Evolutionary conservation across 306 rosid species (phyloP), one percentile per base, ranked within the genome.

Genomic region (barrel medic (Medicago truncatula)): DNA sequence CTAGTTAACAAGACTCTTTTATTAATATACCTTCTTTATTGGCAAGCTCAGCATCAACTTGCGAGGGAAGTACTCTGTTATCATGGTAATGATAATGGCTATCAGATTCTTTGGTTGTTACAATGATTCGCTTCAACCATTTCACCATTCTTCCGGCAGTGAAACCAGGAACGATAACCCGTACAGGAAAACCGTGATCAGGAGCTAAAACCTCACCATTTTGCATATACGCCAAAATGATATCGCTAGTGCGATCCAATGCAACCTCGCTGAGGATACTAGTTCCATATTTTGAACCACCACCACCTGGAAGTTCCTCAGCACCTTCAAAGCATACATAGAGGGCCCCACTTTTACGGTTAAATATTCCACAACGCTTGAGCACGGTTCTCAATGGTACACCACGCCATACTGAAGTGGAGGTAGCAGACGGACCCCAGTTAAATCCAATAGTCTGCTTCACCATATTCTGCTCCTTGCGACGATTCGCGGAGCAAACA

Each of bases 401-500:
- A 68, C 73, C 59, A 21, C 73, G 73, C 73, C 73, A 68, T 23
- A 68, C 40, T 21, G 73, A 68, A 14, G 73, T 68, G 41, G 73
- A 68, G 0, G 54, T 47, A 1, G 73, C 73, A 25, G 15, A 9
- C 0, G 73, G 23, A 4, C 73, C 73, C 73, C 73, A 68, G 15
- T 68, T 68, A 13, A 68, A 68, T 11, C 73, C 73, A 7, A 46
- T 68, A 9, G 58, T 68, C 2, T 68, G 57, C 3, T 68, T 68
- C 21, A 68, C 73, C 73, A 68, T 46, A 4, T 68, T 68, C 2
- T 68, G 73, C 14, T 68, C 73, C 73, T 68, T 68, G 21, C 73
- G 73, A 3, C 73, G 73, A 17, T 68, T 68, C 7, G 21, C 58
- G 0, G 73, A 50, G 8, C 73, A 68, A 7, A 68, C 73, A 2